Percentiles rank a stretch among this genome's conserved stretches.
Evolutionary conservation across 2,329 filamentous ascomycete genomes (phyloP).

Genomic region (Aspergillus novofumigatus): DNA sequence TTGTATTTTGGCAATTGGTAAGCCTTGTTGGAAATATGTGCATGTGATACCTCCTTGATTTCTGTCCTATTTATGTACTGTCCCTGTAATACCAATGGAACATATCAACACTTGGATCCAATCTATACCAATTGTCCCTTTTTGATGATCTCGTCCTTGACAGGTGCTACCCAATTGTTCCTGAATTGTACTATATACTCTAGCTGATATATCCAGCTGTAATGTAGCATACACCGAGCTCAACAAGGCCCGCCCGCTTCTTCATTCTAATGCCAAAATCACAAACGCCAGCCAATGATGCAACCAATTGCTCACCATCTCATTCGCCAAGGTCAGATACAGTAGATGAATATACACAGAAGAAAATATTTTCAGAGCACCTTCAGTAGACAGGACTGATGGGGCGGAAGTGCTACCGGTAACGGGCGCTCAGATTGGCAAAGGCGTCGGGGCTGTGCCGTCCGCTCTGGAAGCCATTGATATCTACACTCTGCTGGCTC

Average conservation of each 20-base stretch:
- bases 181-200: not conserved
- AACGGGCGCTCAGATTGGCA: conserved; percentile 46
- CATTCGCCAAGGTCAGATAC: conserved; percentile 5
- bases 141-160: not conserved
- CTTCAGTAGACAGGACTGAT: not conserved
- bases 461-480: conserved; percentile 44
- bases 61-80: not conserved
- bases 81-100: not conserved
- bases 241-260: not conserved
- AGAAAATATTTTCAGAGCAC: not conserved
- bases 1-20: not conserved
- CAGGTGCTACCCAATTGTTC: not conserved
- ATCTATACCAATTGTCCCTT: not conserved
- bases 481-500: conserved; percentile 48
- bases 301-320: conserved; percentile 8
- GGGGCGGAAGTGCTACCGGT: conserved; percentile 24
- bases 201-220: not conserved
- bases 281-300: conserved; percentile 6
- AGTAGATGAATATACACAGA: conserved; percentile 1
- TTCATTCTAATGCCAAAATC: not conserved
- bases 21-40: not conserved
- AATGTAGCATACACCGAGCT: not conserved
- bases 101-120: not conserved
- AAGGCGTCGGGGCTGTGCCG: conserved; percentile 50
- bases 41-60: not conserved